Conservation (phyloP, 331 rosid genomes). For the Acacia concinna region DNA sequence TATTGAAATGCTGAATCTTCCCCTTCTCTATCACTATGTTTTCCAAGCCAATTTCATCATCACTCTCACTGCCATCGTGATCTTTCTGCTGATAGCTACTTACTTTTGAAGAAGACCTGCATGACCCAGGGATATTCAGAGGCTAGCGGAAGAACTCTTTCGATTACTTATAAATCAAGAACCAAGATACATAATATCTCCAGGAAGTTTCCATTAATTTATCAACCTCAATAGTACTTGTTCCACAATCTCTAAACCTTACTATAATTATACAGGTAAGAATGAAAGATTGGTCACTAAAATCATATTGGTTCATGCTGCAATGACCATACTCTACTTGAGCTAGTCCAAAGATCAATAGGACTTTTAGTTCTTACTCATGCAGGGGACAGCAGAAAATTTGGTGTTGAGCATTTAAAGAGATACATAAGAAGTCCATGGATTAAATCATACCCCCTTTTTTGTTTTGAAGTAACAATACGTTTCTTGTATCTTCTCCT, state of each 20-base stretch:
- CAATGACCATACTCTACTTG: slow-evolving; percentile 13
- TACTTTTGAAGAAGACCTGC: slow-evolving; percentile 50
- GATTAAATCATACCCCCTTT: slow-evolving; percentile 43
- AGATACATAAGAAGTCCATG: neutral
- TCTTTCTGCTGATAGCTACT: slow-evolving; percentile 35
- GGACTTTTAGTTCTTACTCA: slow-evolving; percentile 18
- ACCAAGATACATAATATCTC: slow-evolving; percentile 19
- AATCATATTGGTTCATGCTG: slow-evolving; percentile 14
- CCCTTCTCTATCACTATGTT: slow-evolving; percentile 57
- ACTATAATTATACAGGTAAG: neutral
- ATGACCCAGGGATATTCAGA: slow-evolving; percentile 17
- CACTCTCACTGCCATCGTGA: slow-evolving; percentile 19
- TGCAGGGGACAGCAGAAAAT: neutral
- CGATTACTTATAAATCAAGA: slow-evolving; percentile 14
- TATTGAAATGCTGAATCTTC: slow-evolving; percentile 31
- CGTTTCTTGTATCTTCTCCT: slow-evolving; percentile 49
- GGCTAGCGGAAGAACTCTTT: slow-evolving; percentile 24
- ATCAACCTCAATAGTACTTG: slow-evolving; percentile 4
- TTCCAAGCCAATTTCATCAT: slow-evolving; percentile 31
- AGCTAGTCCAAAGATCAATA: slow-evolving; percentile 22
- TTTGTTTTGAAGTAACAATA: slow-evolving; percentile 34
- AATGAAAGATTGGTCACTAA: neutral
- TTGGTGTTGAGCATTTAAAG: neutral
- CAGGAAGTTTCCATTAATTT: neutral
- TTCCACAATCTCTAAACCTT: neutral